phyloP scores from a whole-genome alignment of 768 basidiomycete species.

The Crassisporium funariophilum region DNA sequence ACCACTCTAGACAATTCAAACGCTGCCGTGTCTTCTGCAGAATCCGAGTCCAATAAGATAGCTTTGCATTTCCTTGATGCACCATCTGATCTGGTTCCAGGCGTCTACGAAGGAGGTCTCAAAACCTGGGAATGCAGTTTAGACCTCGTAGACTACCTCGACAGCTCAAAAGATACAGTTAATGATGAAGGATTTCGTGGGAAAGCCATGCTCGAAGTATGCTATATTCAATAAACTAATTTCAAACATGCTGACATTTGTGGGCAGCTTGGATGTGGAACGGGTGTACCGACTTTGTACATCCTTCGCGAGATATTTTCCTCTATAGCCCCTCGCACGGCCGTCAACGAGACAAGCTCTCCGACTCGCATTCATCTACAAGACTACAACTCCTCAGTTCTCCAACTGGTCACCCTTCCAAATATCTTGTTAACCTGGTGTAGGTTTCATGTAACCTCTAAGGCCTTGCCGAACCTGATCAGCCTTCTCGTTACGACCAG shows the following conservation, averaged over 20 bases:
- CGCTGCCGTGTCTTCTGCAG: conserved; percentile 16
- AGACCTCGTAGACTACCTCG: conserved; percentile 76
- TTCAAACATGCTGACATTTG: no score
- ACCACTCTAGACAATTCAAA: conserved; percentile 13
- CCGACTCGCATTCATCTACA: conserved; percentile 73
- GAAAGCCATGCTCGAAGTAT: conserved; percentile 72
- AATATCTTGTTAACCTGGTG: conserved; percentile 85
- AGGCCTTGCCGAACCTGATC: background rate
- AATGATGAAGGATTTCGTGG: conserved; percentile 36
- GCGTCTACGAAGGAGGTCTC: conserved; percentile 93
- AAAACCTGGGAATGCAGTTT: conserved; percentile 98
- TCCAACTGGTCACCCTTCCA: conserved; percentile 77
- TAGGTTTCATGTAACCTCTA: conserved; percentile 38
- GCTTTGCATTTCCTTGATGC: conserved; percentile 72
- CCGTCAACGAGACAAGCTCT: conserved; percentile 10
- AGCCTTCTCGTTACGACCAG: conserved; percentile 33
- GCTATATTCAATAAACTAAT: conserved; percentile 14
- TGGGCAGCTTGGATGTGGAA: conserved; percentile 87
- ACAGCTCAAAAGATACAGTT: conserved; percentile 28
- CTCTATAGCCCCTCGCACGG: conserved; percentile 14
- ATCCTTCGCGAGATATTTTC: conserved; percentile 66
- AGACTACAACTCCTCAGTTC: conserved; percentile 86
- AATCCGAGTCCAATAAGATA: conserved; percentile 7
- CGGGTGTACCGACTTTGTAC: conserved; percentile 80
- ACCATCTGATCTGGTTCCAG: conserved; percentile 87